Percentiles rank a stretch among this genome's conserved stretches.
phyloP scores from a whole-genome alignment of 176 grass and related monocot genomes.

The Oropetium thomaeum region DNA sequence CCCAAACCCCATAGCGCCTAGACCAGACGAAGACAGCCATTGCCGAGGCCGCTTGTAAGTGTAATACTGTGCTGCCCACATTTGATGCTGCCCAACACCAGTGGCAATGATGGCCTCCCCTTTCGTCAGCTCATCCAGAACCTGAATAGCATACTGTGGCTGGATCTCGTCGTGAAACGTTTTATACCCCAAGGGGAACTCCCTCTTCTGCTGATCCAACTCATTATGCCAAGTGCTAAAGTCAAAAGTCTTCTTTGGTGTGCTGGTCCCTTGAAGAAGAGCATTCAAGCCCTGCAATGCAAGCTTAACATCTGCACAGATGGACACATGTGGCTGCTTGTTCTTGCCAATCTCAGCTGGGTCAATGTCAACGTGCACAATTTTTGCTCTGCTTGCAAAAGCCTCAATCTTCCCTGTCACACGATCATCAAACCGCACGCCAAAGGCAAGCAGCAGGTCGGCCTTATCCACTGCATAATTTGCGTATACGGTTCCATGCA shows the following conservation, averaged over 20 bases:
- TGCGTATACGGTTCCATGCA: conserved; percentile 93
- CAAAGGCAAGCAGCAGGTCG: conserved; percentile 90
- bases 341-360: conserved; percentile 99
- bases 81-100: conserved; percentile 90
- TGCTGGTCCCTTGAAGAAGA: conserved; percentile 48
- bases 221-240: conserved; percentile 63
- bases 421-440: conserved; percentile 89
- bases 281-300: conserved; percentile 68
- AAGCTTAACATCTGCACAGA: conserved; percentile 80
- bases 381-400: conserved; percentile 94
- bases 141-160: conserved; percentile 79
- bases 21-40: conserved; percentile 65
- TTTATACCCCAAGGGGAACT: conserved; percentile 69
- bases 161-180: conserved; percentile 63
- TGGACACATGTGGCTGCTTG: conserved; percentile 93
- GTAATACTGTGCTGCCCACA: conserved; percentile 96
- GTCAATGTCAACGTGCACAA: conserved; percentile 97
- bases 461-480: conserved; percentile 94
- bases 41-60: conserved; percentile 63
- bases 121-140: conserved; percentile 76
- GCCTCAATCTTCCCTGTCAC: conserved; percentile 97
- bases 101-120: conserved; percentile 83
- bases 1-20: conserved; percentile 90
- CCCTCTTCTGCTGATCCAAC: conserved; percentile 75
- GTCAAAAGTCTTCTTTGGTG: conserved; percentile 33